Base-by-base conservation (phyloP, 1,139 yeast genomes). In the Lodderomyces orthopsilosis region DNA sequence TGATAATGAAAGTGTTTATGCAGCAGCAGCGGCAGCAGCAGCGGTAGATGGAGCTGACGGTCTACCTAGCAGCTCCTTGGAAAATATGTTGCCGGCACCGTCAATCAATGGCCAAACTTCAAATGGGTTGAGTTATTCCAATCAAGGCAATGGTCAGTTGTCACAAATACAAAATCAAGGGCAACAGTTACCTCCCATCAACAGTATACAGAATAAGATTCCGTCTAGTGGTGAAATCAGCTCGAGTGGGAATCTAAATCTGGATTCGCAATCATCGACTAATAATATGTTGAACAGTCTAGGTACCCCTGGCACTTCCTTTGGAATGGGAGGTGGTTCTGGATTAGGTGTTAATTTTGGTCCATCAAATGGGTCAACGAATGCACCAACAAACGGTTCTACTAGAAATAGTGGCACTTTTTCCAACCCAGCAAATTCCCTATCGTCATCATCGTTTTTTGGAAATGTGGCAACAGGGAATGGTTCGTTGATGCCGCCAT, bases 161-260 rank as follows among this genome's bases (percentile, higher is more conserved):
- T 15, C 27, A 52, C 65, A 52, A 47, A 56, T 59, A 22, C 70
- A 64, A 40, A 63, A 59, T 42, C 70, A 63, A 40, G 56, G 51
- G 41, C 66, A 62, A 39, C 71, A 65, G 47, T 51, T 68, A 15
- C 74, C 74, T 2, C 63, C 73, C 1, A 65, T 68, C 50, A 67
- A 67, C 46, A 52, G 67, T 6, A 65, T 68, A 32, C 74, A 67
- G 44, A 65, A 63, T 51, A 66, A 57, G 38, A 50, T 66, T 7
- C 68, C 71, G 0, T 40, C 55, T 10, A 21, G 10, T 30, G 34
- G 19, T 6, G 34, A 30, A 15, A 8, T 6, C 15, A 15, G 9
- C 15, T 28, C 34, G 6, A 30, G 15, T 30, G 34, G 34, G n/a
- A 30, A 30, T 19, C 3, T 30, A 13, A 30, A 12, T 30, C 19